phyloP scores from a whole-genome alignment of 495 filamentous ascomycete genomes.

The Hypoxylon lienhwacheense region DNA sequence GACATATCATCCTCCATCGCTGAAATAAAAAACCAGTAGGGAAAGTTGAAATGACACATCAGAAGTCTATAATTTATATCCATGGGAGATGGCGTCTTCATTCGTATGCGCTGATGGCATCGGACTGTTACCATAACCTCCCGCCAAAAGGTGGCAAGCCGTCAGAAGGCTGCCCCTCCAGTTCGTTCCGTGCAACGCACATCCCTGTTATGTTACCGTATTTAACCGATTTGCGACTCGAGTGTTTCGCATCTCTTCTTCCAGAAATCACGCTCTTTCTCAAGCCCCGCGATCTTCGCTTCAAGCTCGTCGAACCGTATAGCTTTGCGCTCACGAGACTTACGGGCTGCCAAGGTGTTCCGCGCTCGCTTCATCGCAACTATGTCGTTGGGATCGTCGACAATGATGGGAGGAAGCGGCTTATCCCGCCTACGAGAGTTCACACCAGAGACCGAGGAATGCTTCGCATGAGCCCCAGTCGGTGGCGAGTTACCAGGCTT shows the following conservation, averaged over 20 bases:
- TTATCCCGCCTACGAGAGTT: conserved; percentile 70
- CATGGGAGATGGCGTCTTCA: conserved; percentile 40
- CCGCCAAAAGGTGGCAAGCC: conserved; percentile 12
- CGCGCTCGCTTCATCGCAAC: conserved; percentile 88
- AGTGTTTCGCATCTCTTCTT: conserved; percentile 53
- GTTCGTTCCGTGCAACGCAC: conserved; percentile 24
- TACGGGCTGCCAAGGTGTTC: conserved; percentile 93
- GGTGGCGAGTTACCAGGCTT: conserved; percentile 52
- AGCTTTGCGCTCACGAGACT: conserved; percentile 84
- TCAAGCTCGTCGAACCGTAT: conserved; percentile 66
- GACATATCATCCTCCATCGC: too few species aligned
- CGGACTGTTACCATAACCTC: conserved; percentile 41
- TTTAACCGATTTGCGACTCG: conserved; percentile 8
- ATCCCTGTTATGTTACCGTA: conserved; percentile 18
- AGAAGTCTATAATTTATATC: conserved; percentile 27
- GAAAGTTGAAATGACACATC: conserved; percentile 28
- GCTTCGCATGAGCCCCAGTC: conserved; percentile 49
- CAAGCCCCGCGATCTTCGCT: conserved; percentile 52
- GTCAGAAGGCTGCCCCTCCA: conserved; percentile 23
- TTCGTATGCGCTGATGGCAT: conserved; percentile 38
- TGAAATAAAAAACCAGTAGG: not conserved
- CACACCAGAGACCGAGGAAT: conserved; percentile 71
- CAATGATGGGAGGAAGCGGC: conserved; percentile 75
- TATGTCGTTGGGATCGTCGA: conserved; percentile 70
- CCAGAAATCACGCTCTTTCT: conserved; percentile 60